These are phyloP conservation scores for Colletotrichum chlorophyti DNA, from an alignment of 2,329 filamentous ascomycete species.

Conservation along the genomic window DNA sequence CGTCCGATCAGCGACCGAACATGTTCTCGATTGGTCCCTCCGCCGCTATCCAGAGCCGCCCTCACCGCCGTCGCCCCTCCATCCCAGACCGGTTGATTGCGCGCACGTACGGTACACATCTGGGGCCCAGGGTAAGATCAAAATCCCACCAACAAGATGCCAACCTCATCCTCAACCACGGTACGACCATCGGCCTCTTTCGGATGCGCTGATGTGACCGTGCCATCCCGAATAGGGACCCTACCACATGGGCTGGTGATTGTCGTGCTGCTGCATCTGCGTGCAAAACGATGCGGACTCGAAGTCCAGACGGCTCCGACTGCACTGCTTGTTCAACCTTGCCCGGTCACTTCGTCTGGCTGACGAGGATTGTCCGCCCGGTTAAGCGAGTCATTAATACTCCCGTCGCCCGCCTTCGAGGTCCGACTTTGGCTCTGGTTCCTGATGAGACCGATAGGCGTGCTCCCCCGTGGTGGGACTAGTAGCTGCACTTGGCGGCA, in stretches of 20 bases:
- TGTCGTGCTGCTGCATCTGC: no score
- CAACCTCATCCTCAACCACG: conserved; percentile 1
- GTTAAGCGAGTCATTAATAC: background rate
- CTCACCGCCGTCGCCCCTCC: background rate
- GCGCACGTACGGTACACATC: background rate
- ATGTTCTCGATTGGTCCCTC: background rate
- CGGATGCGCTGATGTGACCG: conserved; percentile 34
- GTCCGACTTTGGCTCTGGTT: background rate
- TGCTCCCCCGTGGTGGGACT: background rate
- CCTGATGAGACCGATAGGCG: background rate
- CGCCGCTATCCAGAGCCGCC: conserved; percentile 6
- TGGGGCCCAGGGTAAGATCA: background rate
- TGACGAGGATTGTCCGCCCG: no score
- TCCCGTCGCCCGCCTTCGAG: background rate
- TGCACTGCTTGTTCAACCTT: no score
- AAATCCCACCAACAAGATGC: conserved; percentile 22
- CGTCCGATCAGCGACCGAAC: conserved; percentile 4
- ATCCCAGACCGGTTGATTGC: background rate
- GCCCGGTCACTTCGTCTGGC: no score
- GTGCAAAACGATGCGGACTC: no score
- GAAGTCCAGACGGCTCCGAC: no score
- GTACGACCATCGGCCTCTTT: background rate
- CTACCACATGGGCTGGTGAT: conserved; percentile 33
- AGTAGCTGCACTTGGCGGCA: background rate
- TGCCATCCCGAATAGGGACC: conserved; percentile 38